Evolutionary conservation across 202 grass and related monocot species (phyloP), one percentile per base, ranked within the genome.

Genomic region (Bolboschoenoplectus hybrid): DNA sequence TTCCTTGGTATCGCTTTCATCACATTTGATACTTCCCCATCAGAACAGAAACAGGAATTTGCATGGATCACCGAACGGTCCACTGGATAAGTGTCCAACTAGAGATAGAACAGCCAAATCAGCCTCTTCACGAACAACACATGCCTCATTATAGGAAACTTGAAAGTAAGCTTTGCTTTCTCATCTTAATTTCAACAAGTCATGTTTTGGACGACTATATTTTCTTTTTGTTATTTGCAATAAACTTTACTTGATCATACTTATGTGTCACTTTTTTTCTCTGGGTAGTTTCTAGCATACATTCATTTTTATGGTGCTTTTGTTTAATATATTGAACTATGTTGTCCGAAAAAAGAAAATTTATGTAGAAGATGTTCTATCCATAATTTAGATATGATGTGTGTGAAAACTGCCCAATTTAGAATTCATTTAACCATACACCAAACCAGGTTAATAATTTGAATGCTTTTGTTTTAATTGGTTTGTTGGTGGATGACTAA

Each of bases 101-200:
- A 63, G 64, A 84, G 81, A 84, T 68, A 46, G 81, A 52, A 55
- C 41, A 12, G 20, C 40, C 7, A 84, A 52, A 84, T 84, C 64
- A 19, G 66, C 63, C 16, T 84, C 81, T 84, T 84, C 81, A 39
- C 81, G 43, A 43, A 84, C 41, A 10, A 84, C 64, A 13, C 56
- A 70, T 44, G 81, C 64, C 62, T 84, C 14, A 38, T 68, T 84
- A 2, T 84, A 84, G 81, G 81, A 71, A 68, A 52, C 41, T 67
- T 70, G 81, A 70, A 26, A 17, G 69, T 50, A 84, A 46, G 19
- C 45, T 74, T 61, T 65, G 16, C 7, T 36, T 7, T 32, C 7
- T 56, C 45, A 44, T 70, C 14, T 57, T 84, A 41, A 43, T 57
- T 60, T 79, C 74, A 79, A 58, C 52, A n/a, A 77, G 20, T 10